phyloP scores from a whole-genome alignment of 441 rosid species.

The Viola pubescens region DNA sequence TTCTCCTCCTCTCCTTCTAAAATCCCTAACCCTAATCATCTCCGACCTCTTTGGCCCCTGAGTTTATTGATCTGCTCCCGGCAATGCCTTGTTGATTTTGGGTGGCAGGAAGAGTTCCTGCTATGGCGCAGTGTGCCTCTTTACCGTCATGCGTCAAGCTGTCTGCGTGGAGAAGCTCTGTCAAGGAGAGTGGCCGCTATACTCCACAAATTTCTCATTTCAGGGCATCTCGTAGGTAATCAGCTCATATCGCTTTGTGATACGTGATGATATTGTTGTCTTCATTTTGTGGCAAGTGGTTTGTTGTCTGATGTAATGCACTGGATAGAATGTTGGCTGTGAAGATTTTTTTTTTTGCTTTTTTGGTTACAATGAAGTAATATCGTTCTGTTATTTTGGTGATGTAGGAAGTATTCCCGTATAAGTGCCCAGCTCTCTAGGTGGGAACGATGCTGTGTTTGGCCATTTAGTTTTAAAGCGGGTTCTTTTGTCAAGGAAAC shows the following conservation, averaged over 20 bases:
- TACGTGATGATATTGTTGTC: not conserved
- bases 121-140: constrained; percentile 47
- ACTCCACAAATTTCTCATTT: constrained; percentile 16
- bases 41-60: not conserved
- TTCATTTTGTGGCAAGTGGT: no score
- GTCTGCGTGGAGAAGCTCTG: constrained; percentile 23
- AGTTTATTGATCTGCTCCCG: not conserved
- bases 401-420: constrained; percentile 28
- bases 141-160: constrained; percentile 35
- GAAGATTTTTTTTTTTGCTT: not conserved
- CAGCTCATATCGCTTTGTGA: not conserved
- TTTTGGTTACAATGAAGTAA: not conserved
- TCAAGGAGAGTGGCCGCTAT: not conserved
- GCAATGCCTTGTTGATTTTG: constrained; percentile 22
- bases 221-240: constrained; percentile 9
- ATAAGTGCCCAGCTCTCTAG: constrained; percentile 25
- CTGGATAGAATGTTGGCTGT: not conserved
- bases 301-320: no score
- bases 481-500: constrained; percentile 17
- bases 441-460: constrained; percentile 17
- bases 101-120: not conserved
- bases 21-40: constrained; percentile 14
- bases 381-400: not conserved
- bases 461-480: constrained; percentile 25
- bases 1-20: constrained; percentile 11